Conservation (phyloP, 202 grass and related monocot species). For the Setaria italica region DNA sequence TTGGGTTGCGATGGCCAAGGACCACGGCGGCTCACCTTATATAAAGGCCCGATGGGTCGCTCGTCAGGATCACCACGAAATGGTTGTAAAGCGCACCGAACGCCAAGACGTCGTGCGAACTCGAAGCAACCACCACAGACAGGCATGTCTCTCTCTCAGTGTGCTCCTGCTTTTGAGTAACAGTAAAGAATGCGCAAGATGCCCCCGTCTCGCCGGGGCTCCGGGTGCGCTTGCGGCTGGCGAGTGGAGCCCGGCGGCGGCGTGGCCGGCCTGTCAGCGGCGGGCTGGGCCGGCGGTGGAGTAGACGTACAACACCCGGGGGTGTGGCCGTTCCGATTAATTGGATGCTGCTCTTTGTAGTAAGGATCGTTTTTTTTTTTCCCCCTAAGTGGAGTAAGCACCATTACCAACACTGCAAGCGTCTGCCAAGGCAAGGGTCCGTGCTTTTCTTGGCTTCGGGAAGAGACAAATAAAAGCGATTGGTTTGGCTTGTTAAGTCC, state of each 20-base stretch:
- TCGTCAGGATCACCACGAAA: constrained; percentile 43
- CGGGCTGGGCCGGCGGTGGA: neutral
- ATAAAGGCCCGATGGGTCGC: constrained; percentile 41
- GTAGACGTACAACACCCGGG: neutral
- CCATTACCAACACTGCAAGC: constrained; percentile 50
- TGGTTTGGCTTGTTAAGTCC: neutral
- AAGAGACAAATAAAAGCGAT: constrained; percentile 46
- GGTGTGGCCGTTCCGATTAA: neutral
- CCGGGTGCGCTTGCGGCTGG: neutral
- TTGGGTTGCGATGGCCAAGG: neutral
- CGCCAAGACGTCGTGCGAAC: constrained; percentile 30
- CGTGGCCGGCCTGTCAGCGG: constrained; percentile 39
- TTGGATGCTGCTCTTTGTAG: neutral
- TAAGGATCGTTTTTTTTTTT: constrained; percentile 23
- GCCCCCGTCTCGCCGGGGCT: neutral
- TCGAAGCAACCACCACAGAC: constrained; percentile 53
- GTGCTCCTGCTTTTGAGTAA: constrained; percentile 45
- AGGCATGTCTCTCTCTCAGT: neutral
- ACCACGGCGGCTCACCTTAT: constrained; percentile 31
- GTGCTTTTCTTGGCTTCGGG: constrained; percentile 61
- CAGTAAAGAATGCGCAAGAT: constrained; percentile 58
- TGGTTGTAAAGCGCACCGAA: constrained; percentile 43
- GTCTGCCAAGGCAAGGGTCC: constrained; percentile 35
- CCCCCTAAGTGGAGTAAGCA: constrained; percentile 37
- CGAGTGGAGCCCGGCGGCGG: constrained; percentile 3